Evolutionary conservation across 1,284 basidiomycete species (phyloP).

Genomic region (Pascua guehoae): DNA sequence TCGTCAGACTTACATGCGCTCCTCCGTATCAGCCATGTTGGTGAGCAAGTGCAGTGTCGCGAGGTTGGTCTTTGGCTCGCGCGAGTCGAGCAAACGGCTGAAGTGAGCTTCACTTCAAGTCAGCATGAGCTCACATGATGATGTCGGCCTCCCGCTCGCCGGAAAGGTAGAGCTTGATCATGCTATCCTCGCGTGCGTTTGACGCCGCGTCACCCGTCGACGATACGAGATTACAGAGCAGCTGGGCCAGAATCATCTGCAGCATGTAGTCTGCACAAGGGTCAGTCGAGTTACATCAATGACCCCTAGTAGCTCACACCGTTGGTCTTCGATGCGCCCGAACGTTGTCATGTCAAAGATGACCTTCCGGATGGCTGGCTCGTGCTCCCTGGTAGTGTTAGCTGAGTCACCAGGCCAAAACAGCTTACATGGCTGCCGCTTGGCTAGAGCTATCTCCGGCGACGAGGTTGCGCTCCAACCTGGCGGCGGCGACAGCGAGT

Average conservation of each 20-base stretch:
- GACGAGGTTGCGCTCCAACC: constrained; percentile 41
- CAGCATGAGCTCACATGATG: constrained; percentile 67
- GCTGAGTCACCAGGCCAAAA: neutral
- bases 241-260: constrained; percentile 35
- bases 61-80: constrained; percentile 61
- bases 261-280: constrained; percentile 29
- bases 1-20: no score
- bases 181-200: constrained; percentile 16
- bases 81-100: constrained; percentile 69
- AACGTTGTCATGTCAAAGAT: constrained; percentile 43
- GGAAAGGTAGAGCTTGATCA: constrained; percentile 29
- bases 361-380: constrained; percentile 24
- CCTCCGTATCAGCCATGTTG: constrained; percentile 57
- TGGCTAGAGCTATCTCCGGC: constrained; percentile 35
- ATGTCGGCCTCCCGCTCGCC: constrained; percentile 52
- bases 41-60: constrained; percentile 66
- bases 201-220: constrained; percentile 20
- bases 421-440: constrained; percentile 25
- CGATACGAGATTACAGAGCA: constrained; percentile 44
- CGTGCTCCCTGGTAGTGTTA: constrained; percentile 21
- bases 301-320: constrained; percentile 29
- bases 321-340: constrained; percentile 34
- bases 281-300: constrained; percentile 1
- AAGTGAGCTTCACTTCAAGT: constrained; percentile 1
- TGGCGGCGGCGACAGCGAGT: constrained; percentile 29